Evolutionary conservation across 495 filamentous ascomycete species (phyloP), one percentile per base, ranked within the genome.

Genomic region (Articulospora tetracladia): DNA sequence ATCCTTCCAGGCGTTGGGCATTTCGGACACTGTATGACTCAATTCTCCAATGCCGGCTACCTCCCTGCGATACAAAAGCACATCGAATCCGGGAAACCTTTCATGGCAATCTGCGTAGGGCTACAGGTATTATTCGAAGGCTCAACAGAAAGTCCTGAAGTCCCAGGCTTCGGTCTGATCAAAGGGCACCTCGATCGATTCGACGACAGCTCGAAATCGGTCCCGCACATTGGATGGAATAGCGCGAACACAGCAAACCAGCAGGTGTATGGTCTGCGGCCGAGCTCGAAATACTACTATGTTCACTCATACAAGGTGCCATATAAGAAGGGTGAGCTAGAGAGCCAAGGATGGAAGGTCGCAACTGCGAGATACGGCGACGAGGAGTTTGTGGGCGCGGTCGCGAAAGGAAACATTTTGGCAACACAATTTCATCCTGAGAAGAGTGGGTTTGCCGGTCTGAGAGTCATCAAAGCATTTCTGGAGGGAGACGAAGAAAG

Each of bases 181-280:
- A 85, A 87, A 19, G 83, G 83, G 36, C 75, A 70, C 20, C 82
- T 98, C 63, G 77, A 81, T 66, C 86, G 87, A 54, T 98, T 98
- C 73, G 75, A 90, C 65, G 85, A 90, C 67, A 62, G 63, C 23
- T 77, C 84, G 22, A 98, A 98, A 70, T 85, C 93, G 34, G 94
- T 98, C 27, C 94, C 94, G 26, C 95, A 98, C 70, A 98, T 98
- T 68, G 94, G 94, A 15, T 98, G 94, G 94, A 98, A 98, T 69
- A 92, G 86, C 28, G 94, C 94, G 41, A 77, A 75, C 39, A 73
- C 72, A 0, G 73, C 71, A 27, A 74, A 72, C 32, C 75, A 77
- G 32, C 76, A 78, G 36, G 66, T 97, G 34, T 97, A 90, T 70
- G 93, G 89, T 44, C 72, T 98, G 51, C 71, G 80, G 47, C 84